Conservation (phyloP, 331 rosid species). For the Malus hybrid region DNA sequence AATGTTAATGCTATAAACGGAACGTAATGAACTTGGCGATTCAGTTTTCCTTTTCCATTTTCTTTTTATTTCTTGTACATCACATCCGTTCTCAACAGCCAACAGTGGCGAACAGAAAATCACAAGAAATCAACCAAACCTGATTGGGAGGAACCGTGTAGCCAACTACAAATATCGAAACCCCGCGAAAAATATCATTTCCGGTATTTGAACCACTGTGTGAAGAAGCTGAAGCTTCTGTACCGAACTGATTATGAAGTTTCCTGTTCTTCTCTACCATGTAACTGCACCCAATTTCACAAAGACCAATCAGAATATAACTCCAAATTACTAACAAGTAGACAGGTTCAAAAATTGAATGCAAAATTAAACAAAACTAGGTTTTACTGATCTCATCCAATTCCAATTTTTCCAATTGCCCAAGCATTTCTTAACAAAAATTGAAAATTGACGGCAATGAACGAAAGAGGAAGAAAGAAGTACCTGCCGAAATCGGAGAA, state of each 20-base stretch:
- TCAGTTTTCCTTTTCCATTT: not conserved
- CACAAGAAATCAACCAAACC: slow-evolving; percentile 28
- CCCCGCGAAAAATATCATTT: slow-evolving; percentile 53
- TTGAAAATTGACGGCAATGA: not conserved
- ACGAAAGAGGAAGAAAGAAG: not conserved
- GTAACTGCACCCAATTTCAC: slow-evolving; percentile 39
- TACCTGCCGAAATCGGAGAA: slow-evolving; percentile 71
- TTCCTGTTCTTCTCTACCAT: slow-evolving; percentile 73
- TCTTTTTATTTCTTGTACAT: not conserved
- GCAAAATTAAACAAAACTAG: not conserved
- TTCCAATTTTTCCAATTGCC: not conserved
- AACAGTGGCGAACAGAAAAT: not conserved
- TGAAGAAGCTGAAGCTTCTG: slow-evolving; percentile 48
- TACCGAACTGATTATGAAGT: slow-evolving; percentile 63
- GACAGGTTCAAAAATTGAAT: not conserved
- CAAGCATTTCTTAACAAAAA: not conserved
- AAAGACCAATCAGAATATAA: not conserved
- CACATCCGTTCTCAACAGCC: not conserved
- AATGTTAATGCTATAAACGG: not conserved
- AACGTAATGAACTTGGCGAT: not conserved
- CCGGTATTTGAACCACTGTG: slow-evolving; percentile 23
- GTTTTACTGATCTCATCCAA: not conserved
- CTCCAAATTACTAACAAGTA: not conserved
- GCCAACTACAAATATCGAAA: slow-evolving; percentile 89
- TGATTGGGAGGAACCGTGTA: slow-evolving; percentile 84